Evolutionary conservation across 164 flowering plant species (phyloP).

Genomic region (Vitis riparia): DNA sequence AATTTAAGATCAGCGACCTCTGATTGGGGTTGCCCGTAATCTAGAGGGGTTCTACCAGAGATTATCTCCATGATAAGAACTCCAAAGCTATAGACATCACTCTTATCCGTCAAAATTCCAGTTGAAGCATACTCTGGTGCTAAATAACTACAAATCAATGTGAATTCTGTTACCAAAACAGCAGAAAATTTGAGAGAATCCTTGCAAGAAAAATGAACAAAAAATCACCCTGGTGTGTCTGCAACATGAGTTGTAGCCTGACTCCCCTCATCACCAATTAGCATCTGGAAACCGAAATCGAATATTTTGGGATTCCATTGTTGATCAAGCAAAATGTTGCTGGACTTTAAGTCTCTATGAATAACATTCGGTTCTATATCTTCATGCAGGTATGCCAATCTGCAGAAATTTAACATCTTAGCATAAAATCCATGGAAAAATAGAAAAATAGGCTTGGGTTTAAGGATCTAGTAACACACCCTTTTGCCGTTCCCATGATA

Average conservation of each 20-base stretch:
- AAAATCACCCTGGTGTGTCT: constrained; percentile 33
- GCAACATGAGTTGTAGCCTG: constrained; percentile 6
- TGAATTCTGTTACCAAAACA: background rate
- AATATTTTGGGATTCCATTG: constrained; percentile 56
- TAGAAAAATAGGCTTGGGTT: background rate
- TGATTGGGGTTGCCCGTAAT: constrained; percentile 18
- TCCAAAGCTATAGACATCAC: constrained; percentile 54
- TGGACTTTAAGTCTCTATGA: constrained; percentile 45
- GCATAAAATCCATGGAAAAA: background rate
- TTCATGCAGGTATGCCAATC: constrained; percentile 61
- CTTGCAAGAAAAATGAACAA: background rate
- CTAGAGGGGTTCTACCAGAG: constrained; percentile 35
- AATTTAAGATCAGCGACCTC: constrained; percentile 11
- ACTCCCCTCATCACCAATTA: constrained; percentile 23
- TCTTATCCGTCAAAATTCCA: constrained; percentile 11
- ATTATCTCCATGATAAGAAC: constrained; percentile 47
- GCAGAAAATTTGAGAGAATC: background rate
- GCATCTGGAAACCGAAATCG: constrained; percentile 35
- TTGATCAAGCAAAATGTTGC: constrained; percentile 48
- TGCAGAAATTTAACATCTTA: constrained; percentile 17
- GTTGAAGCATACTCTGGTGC: constrained; percentile 15
- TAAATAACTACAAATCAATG: constrained; percentile 16
- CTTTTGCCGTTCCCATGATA: constrained; percentile 50
- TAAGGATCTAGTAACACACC: constrained; percentile 17
- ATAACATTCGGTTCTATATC: constrained; percentile 39